A percentile compares a stretch with the other conserved stretches of the same genome.
Conservation (phyloP, 768 basidiomycete species). For the Leccinum boreale region DNA sequence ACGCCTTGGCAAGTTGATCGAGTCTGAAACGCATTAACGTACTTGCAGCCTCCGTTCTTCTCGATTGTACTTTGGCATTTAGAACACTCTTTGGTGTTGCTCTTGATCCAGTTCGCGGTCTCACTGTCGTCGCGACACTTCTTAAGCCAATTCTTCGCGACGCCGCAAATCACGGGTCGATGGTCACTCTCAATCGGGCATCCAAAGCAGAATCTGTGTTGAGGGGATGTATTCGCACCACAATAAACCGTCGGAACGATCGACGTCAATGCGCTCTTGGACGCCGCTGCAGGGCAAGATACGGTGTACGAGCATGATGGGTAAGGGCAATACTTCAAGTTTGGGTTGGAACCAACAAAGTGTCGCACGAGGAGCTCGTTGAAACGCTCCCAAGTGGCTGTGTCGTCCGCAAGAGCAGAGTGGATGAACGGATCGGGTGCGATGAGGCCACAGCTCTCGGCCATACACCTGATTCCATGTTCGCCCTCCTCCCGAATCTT, state of each 20-base stretch:
- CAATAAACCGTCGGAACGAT: slow-evolving; percentile 90
- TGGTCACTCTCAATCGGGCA: slow-evolving; percentile 88
- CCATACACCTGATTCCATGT: slow-evolving; percentile 73
- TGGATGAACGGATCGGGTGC: slow-evolving; percentile 62
- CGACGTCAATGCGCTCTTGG: slow-evolving; percentile 66
- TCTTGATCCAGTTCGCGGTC: slow-evolving; percentile 99
- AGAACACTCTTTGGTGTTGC: slow-evolving; percentile 97
- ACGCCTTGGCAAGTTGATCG: slow-evolving; percentile 18
- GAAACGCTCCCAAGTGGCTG: slow-evolving; percentile 63
- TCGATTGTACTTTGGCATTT: slow-evolving; percentile 98
- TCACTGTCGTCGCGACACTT: slow-evolving; percentile 98
- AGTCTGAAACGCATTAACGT: slow-evolving; percentile 79
- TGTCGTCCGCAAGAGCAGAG: slow-evolving; percentile 53
- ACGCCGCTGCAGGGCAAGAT: slow-evolving; percentile 78
- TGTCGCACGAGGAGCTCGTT: slow-evolving; percentile 85
- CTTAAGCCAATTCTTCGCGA: slow-evolving; percentile 92
- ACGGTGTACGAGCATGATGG: slow-evolving; percentile 95
- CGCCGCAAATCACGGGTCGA: slow-evolving; percentile 83
- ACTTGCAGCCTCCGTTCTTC: slow-evolving; percentile 99
- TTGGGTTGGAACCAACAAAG: slow-evolving; percentile 81
- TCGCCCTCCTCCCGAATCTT: slow-evolving; percentile 86
- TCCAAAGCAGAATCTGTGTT: slow-evolving; percentile 91
- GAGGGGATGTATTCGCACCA: slow-evolving; percentile 54
- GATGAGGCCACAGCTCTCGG: slow-evolving; percentile 65
- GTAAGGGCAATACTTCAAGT: slow-evolving; percentile 92